Evolutionary conservation across 139 green algal genomes (phyloP), one percentile per base, ranked within the genome.

Genomic region (Chlamydomonas applanata): DNA sequence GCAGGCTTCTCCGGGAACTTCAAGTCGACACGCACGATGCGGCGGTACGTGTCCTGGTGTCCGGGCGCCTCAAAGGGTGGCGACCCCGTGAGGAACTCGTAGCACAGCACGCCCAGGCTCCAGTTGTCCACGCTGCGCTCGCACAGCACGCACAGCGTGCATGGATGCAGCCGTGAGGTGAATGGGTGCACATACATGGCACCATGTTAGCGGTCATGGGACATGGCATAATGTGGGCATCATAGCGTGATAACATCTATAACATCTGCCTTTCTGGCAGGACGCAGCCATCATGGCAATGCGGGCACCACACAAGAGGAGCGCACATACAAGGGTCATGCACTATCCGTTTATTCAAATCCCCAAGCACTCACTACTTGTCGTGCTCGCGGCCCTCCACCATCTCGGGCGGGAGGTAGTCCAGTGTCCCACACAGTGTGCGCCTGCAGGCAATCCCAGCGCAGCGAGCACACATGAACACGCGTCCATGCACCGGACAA

Each of bases 391-490:
- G 71, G 13, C 91, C 91, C 77, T 96, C 89, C 35, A 97, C 88
- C 96, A 99, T 99, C 83, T 99, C 96, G 0, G 96, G 96, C 0
- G 96, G 92, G 71, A 99, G 89, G 83, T 99, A 99, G 89, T 99
- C 96, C 59, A 99, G 88, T 3, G 96, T 99, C 46, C 96, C 96
- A 77, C 96, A 99, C 71, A 99, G 86, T n/a, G 96, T 99, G 64
- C 91, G 90, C 44, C 96, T 69, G 89, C 36, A 92, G 85, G 70
- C 76, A 88, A 74, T 91, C 13, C 56, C 20, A 64, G 16, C 20
- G 25, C 56, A 25, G 20, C 16, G 56, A 7, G 25, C 56, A 14
- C 19, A 32, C 56, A 22, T 44, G 29, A 45, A 14, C 29, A 52
- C 7, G 25, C 61, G 45, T 13, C 25, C 30, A 69, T n/a, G n/a